Evolutionary conservation across 2,329 filamentous ascomycete genomes (phyloP).

Genomic region (Venturia asperata): DNA sequence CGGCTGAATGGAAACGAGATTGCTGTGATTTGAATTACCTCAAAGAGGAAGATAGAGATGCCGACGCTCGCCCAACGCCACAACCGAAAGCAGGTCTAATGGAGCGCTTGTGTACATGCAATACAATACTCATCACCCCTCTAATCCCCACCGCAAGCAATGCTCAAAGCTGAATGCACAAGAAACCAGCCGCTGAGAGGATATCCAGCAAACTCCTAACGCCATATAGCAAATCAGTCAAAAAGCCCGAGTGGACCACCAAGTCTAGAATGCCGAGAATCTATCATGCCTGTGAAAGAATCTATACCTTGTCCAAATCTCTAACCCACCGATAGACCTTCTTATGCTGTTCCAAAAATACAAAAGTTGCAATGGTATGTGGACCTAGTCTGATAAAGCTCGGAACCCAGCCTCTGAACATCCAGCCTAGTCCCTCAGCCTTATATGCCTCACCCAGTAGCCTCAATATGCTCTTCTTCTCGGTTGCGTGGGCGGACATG

Average conservation of each 20-base stretch:
- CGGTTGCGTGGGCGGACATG: constrained; percentile 56
- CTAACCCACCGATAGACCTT: constrained; percentile 54
- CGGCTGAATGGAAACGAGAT: background rate
- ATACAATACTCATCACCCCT: background rate
- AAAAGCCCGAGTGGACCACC: background rate
- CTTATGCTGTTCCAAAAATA: constrained; percentile 83
- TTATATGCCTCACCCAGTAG: constrained; percentile 61
- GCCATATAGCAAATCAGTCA: background rate
- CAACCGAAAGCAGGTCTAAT: background rate
- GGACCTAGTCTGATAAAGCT: constrained; percentile 60
- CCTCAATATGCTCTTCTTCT: constrained; percentile 48
- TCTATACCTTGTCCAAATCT: background rate
- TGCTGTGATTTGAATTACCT: background rate
- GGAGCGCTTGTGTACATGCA: background rate
- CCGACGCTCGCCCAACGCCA: background rate
- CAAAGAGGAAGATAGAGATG: background rate
- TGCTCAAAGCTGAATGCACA: background rate
- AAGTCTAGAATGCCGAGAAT: constrained; percentile 11
- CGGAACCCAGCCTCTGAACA: constrained; percentile 89
- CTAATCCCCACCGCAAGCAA: background rate
- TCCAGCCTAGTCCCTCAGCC: constrained; percentile 68
- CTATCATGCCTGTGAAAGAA: background rate
- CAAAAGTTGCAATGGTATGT: constrained; percentile 79
- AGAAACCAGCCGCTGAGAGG: background rate
- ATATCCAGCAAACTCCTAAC: constrained; percentile 5